Evolutionary conservation across 2,329 filamentous ascomycete genomes (phyloP).

Genomic region (Periconia sp.): DNA sequence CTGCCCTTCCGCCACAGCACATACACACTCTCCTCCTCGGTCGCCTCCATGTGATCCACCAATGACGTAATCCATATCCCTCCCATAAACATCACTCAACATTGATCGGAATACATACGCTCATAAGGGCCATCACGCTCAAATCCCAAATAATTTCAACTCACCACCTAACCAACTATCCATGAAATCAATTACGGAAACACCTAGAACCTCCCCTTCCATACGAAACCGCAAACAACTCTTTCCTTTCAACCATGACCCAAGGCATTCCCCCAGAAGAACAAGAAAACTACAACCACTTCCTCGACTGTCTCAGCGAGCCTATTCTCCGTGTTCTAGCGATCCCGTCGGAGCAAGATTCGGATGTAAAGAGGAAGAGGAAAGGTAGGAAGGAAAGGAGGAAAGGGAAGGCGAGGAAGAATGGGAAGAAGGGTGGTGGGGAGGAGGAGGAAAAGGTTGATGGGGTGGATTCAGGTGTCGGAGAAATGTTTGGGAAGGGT

Average conservation of each 20-base stretch:
- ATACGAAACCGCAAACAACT: not conserved
- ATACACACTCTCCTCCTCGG: not conserved
- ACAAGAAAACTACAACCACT: constrained; percentile 62
- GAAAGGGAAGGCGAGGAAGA: not conserved
- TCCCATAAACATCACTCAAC: too few species aligned
- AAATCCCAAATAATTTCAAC: too few species aligned
- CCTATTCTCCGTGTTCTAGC: constrained; percentile 66
- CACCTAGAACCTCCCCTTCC: too few species aligned
- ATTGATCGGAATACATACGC: too few species aligned
- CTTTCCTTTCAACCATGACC: not conserved
- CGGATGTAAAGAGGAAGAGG: constrained; percentile 45
- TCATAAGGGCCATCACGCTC: too few species aligned
- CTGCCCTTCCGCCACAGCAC: too few species aligned
- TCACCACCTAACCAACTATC: too few species aligned
- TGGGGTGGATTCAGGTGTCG: constrained; percentile 6
- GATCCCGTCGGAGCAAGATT: constrained; percentile 43
- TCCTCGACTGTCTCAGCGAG: constrained; percentile 73
- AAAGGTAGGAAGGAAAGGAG: constrained; percentile 34
- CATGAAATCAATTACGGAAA: too few species aligned
- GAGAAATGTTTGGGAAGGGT: constrained; percentile 7
- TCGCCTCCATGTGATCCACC: not conserved
- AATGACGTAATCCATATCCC: too few species aligned
- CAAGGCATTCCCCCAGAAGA: not conserved
- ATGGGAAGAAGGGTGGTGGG: constrained; percentile 9
- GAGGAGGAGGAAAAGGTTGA: constrained; percentile 30